Base-by-base conservation (phyloP, 192 early-diverging fungal genomes). In the Entomortierella chlamydospora region DNA sequence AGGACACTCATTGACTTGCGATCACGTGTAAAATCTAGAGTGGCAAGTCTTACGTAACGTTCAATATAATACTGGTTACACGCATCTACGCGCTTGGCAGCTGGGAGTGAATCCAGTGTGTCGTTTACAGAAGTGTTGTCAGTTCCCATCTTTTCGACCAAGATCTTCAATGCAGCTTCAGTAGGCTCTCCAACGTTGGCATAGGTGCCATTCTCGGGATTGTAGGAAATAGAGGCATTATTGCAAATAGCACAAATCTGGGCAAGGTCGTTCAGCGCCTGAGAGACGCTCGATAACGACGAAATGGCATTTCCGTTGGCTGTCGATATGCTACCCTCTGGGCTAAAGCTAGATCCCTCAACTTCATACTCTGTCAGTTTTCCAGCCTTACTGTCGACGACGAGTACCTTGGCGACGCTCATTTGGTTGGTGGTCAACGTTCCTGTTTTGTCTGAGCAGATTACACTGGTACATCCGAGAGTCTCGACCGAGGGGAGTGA, bases 381-480 rank as follows among this genome's bases (percentile, higher is more conserved):
- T 26, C 73, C 83, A 6, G 66, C 55, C 13, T 68, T 73, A 49
- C 87, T 87, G 41, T 89, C 84, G 3, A 95, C 86, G 10, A 83
- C 61, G 15, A 87, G 51, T 15, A 87, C 67, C 31, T 86, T 86
- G 22, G 91, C 84, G 4, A 94, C 93, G 63, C 91, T 92, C 98
- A 99, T 99, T 80, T 97, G 93, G 84, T 97, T 97, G 23, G 96
- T 97, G 18, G 98, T 99, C 73, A 99, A 87, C 31, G 98, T 99
- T 57, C 98, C 98, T 22, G 98, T 99, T 87, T 99, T 99, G 90
- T 99, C 98, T 10, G 96, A 97, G 83, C 98, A 99, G 73, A 99
- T 98, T 52, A 98, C 93, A 77, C 90, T 93, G 28, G 96, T 98
- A 82, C 96, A 96, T 12, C 98, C 98, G 33, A 99, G 87, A 1